Base-by-base conservation (phyloP, 768 basidiomycete species). In the Trametes elegans region DNA sequence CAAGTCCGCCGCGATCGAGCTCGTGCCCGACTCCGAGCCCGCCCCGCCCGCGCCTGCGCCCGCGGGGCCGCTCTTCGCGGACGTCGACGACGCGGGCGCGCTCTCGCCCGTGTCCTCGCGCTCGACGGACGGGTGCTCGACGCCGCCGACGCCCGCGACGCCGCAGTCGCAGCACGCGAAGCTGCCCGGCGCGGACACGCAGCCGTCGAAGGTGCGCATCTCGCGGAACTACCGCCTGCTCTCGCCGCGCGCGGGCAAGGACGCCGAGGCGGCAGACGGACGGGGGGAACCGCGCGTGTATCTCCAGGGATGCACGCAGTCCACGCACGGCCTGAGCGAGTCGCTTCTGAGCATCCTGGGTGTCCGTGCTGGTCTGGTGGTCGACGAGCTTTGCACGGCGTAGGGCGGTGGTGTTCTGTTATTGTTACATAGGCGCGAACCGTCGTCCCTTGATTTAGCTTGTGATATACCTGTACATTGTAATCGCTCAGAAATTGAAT, bases 291-390 rank as follows among this genome's bases (percentile, higher is more conserved):
- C 62, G 14, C 71, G 67, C 9, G 63, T 74, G 8, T 74, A 73
- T 58, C 54, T 74, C 34, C 73, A 74, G 58, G 73, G 73, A 11
- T 62, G 69, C 48, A 66, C 67, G 28, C 72, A 74, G 57, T 65
- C 68, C 44, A 73, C 72, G 9, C 73, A 74, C 44, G 73, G 73
- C 3, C 61, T 74, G 45, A 69, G 69, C 40, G 73, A 82, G 55
- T 79, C 79, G 10, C 62, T 83, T 18, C 61, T 81, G 54, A 81
- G 78, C 54, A 73, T 77, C 14, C 44, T 76, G 8, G 71, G 74
- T 19, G 62, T 75, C 32, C 68, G 78, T 40, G 75, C 79, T 11
- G 78, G 77, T 36, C 75, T 79, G 60, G 72, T 79, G 7, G 67
- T 78, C 16, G 69, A 64, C 9, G 79, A 79, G 63, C 57, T 71